Conservation (phyloP, 2,329 filamentous ascomycete genomes). For the Calonectria ilicicola region DNA sequence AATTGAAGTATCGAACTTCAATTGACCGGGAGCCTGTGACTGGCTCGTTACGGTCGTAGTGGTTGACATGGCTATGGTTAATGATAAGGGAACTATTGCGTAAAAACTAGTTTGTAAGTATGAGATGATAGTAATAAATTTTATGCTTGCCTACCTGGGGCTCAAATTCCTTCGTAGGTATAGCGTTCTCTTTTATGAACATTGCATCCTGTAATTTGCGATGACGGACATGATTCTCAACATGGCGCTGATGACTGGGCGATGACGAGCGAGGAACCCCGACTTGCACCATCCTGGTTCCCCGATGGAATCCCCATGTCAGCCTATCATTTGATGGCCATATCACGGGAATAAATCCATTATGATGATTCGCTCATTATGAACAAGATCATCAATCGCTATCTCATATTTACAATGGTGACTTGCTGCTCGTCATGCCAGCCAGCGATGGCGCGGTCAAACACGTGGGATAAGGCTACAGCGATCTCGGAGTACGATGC, state of each 20-base stretch:
- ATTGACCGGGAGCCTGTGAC: neutral
- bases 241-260: neutral
- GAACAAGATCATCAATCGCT: conserved; percentile 3
- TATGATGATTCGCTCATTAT: neutral
- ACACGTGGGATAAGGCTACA: neutral
- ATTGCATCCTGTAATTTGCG: neutral
- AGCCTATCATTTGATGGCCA: neutral
- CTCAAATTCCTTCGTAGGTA: neutral
- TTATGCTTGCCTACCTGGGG: neutral
- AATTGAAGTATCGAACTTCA: conserved; percentile 15
- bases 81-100: neutral
- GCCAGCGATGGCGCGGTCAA: conserved; percentile 6
- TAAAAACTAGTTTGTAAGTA: neutral
- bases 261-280: conserved; percentile 3
- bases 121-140: neutral
- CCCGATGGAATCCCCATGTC: neutral
- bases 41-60: neutral
- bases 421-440: conserved; percentile 11
- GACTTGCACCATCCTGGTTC: neutral
- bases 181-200: neutral
- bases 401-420: neutral
- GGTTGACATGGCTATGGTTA: conserved; percentile 1
- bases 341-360: neutral
- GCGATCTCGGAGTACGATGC: neutral
- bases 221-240: conserved; percentile 1